Conservation (phyloP, 75 land plant species). For the Picea sitchensis region DNA sequence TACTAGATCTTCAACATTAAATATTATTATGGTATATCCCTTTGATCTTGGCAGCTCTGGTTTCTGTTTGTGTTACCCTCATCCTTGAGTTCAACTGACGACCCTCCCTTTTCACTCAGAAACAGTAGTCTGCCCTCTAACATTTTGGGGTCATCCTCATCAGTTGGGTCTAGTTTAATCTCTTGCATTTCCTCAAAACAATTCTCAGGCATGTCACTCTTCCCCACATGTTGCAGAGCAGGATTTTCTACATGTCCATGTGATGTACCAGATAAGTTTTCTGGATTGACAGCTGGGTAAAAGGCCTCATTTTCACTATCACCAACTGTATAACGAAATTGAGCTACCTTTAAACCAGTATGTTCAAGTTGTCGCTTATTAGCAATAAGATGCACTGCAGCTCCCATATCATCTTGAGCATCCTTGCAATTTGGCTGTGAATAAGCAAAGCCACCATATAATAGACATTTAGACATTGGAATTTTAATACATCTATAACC, state of each 20-base stretch:
- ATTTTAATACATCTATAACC: neutral
- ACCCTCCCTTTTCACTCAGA: too few species aligned
- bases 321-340: slow-evolving; percentile 9
- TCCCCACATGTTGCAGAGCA: neutral
- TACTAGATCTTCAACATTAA: neutral
- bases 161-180: neutral
- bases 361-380: slow-evolving; percentile 44
- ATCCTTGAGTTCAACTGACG: too few species aligned
- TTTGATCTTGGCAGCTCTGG: neutral
- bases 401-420: slow-evolving; percentile 42
- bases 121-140: too few species aligned
- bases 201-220: neutral
- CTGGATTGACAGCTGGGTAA: neutral
- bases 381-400: slow-evolving; percentile 47
- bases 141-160: too few species aligned
- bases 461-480: neutral
- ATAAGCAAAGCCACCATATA: neutral
- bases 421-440: slow-evolving; percentile 56
- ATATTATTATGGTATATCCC: neutral
- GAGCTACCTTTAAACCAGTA: slow-evolving; percentile 9
- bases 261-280: neutral
- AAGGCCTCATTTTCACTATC: neutral
- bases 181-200: neutral
- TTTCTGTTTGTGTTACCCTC: too few species aligned
- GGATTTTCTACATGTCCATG: neutral